Conservation (phyloP, 2,329 filamentous ascomycete genomes). For the Cladophialophora bantiana region DNA sequence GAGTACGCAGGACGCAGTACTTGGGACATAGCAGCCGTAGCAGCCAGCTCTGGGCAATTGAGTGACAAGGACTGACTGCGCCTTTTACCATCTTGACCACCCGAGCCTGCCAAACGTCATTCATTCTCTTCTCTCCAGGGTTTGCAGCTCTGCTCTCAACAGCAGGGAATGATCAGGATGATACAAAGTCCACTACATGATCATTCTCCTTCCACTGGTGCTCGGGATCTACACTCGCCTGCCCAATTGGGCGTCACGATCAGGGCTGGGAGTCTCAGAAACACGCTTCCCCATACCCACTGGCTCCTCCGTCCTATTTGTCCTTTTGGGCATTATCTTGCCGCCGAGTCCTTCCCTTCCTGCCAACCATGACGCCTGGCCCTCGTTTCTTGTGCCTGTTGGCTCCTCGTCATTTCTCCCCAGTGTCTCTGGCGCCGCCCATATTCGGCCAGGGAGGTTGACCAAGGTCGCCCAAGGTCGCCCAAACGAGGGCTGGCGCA, state of each 20-base stretch:
- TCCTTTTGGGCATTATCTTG: conserved; percentile 19
- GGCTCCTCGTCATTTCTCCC: conserved; percentile 20
- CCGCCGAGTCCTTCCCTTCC: conserved; percentile 26
- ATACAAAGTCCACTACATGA: neutral
- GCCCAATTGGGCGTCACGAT: conserved; percentile 13
- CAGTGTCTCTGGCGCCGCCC: conserved; percentile 18
- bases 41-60: neutral
- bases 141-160: neutral
- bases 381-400: conserved; percentile 20
- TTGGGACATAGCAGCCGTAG: neutral
- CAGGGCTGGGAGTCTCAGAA: neutral
- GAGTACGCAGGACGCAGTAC: neutral
- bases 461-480: conserved; percentile 7
- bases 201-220: neutral
- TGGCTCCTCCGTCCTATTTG: conserved; percentile 18
- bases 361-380: conserved; percentile 22
- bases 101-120: neutral
- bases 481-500: conserved; percentile 14
- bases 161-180: neutral
- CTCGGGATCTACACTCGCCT: neutral
- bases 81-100: neutral
- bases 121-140: neutral
- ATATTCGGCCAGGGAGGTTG: conserved; percentile 22
- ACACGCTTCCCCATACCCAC: conserved; percentile 9
- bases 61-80: neutral